A percentile compares a stretch with the other conserved stretches of the same genome.
phyloP scores from a whole-genome alignment of 1,284 basidiomycete genomes.

The Cryptococcus sp. region DNA sequence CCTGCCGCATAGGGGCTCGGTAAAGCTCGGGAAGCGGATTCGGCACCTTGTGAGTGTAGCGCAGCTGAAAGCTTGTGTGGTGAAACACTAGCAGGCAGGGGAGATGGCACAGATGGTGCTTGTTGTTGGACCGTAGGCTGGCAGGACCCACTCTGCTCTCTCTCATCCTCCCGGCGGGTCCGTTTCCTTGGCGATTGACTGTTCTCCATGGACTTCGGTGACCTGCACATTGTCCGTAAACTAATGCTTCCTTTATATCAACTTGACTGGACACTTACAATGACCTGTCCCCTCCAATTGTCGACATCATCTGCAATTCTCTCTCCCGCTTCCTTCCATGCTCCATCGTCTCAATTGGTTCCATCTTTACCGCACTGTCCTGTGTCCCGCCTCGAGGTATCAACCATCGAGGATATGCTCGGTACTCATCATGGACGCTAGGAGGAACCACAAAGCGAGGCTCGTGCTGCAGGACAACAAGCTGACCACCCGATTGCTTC shows the following conservation, averaged over 20 bases:
- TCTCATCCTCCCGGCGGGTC: slow-evolving; percentile 2
- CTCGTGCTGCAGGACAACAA: slow-evolving; percentile 41
- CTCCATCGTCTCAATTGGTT: slow-evolving; percentile 13
- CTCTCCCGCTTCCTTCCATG: slow-evolving; percentile 12
- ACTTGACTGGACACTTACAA: slow-evolving; percentile 1
- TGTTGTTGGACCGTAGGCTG: not conserved
- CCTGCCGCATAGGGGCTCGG: no score
- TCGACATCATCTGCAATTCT: not conserved
- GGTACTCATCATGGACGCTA: slow-evolving; percentile 9
- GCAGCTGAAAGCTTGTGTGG: not conserved
- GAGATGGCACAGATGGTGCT: not conserved
- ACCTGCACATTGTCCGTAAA: not conserved
- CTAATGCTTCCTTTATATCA: not conserved
- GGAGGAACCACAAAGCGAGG: slow-evolving; percentile 37
- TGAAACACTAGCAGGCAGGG: not conserved
- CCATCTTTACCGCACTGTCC: not conserved
- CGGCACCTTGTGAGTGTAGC: not conserved
- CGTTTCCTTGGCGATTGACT: slow-evolving; percentile 25
- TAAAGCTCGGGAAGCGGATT: no score
- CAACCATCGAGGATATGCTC: no score
- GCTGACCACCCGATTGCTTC: slow-evolving; percentile 34
- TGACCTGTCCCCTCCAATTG: not conserved
- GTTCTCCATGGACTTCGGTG: not conserved
- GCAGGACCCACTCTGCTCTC: not conserved
- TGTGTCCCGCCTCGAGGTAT: not conserved